A percentile compares a stretch with the other conserved stretches of the same genome.
phyloP scores from a whole-genome alignment of 768 basidiomycete genomes.

The Boletus tomentosulus region DNA sequence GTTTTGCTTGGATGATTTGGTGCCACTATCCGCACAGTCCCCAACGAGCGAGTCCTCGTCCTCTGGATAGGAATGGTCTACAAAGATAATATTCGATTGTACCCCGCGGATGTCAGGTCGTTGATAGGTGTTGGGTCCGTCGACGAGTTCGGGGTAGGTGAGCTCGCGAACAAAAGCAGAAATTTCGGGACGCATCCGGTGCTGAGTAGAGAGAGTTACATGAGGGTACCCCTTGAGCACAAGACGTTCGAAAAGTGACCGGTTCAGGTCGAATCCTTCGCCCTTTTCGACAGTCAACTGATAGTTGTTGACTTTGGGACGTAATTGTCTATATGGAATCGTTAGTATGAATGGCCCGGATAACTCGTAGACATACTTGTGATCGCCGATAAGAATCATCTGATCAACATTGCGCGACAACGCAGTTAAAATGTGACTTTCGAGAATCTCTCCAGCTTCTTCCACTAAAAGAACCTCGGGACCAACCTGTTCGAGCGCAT shows the following conservation, averaged over 20 bases:
- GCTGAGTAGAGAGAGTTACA: conserved; percentile 49
- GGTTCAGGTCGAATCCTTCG: conserved; percentile 64
- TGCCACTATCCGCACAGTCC: conserved; percentile 40
- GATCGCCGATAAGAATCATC: conserved; percentile 66
- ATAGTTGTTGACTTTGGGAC: conserved; percentile 70
- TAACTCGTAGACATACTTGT: conserved; percentile 43
- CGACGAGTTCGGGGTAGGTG: conserved; percentile 62
- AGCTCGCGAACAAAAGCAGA: conserved; percentile 56
- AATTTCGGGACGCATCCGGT: conserved; percentile 74
- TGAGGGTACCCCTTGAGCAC: conserved; percentile 61
- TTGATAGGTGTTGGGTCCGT: conserved; percentile 45
- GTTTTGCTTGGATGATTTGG: conserved; percentile 58
- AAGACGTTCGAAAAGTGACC: conserved; percentile 64
- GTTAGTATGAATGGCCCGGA: not conserved
- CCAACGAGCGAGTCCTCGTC: conserved; percentile 38
- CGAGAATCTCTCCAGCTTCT: no score
- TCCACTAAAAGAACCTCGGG: conserved; percentile 60
- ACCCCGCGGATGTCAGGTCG: conserved; percentile 53
- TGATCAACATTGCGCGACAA: conserved; percentile 44
- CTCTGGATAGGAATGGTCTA: conserved; percentile 55
- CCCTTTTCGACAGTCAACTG: conserved; percentile 62
- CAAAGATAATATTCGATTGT: conserved; percentile 54
- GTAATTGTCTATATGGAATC: conserved; percentile 48
- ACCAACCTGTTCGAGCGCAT: conserved; percentile 39
- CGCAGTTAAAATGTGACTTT: conserved; percentile 61